Evolutionary conservation across 129 eudicot species (phyloP).

Genomic region (Silybum marianum): DNA sequence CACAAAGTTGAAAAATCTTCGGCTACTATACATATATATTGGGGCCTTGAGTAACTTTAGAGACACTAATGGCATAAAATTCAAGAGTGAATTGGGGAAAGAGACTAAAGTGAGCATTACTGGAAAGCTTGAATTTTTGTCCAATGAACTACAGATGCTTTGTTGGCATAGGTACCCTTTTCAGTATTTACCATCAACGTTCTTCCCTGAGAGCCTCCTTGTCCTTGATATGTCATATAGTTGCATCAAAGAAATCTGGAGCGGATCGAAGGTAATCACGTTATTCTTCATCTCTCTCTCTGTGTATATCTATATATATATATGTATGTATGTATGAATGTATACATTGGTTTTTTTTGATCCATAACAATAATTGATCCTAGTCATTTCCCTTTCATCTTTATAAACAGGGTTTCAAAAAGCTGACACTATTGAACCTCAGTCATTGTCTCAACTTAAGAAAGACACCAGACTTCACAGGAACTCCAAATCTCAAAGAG

Average conservation of each 20-base stretch:
- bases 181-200: conserved; percentile 29
- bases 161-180: conserved; percentile 46
- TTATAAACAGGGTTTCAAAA: conserved; percentile 27
- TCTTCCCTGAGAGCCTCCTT: conserved; percentile 38
- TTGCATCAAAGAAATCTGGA: conserved; percentile 44
- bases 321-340: background rate
- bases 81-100: conserved; percentile 11
- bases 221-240: conserved; percentile 45
- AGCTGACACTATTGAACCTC: conserved; percentile 34
- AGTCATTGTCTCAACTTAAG: conserved; percentile 32
- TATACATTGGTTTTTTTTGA: background rate
- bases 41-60: conserved; percentile 14
- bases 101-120: background rate
- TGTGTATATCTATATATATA: background rate
- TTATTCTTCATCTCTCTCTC: background rate
- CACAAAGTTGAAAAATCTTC: conserved; percentile 33
- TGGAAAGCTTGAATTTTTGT: conserved; percentile 31
- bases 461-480: conserved; percentile 37
- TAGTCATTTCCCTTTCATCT: background rate
- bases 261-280: conserved; percentile 34
- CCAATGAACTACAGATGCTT: conserved; percentile 29
- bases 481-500: conserved; percentile 35
- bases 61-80: conserved; percentile 9
- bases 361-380: background rate
- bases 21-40: conserved; percentile 26